Evolutionary conservation across 2,329 filamentous ascomycete genomes (phyloP).

Genomic region (Aspergillus fructus): DNA sequence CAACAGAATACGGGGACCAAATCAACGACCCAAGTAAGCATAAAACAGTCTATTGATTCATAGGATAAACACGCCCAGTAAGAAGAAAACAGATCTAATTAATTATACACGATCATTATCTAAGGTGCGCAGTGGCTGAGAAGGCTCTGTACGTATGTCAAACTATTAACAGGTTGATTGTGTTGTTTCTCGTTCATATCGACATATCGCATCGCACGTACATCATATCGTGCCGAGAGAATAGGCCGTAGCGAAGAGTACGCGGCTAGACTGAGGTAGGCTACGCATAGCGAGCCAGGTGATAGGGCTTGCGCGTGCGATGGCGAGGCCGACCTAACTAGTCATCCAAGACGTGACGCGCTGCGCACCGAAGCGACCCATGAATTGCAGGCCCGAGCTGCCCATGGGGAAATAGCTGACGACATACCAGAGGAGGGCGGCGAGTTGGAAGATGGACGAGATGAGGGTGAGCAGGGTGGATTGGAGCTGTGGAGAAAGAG

Average conservation of each 20-base stretch:
- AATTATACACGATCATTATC: not conserved
- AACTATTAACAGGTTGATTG: not conserved
- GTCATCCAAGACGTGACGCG: slow-evolving; percentile 87
- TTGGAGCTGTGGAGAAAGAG: slow-evolving; percentile 61
- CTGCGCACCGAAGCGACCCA: slow-evolving; percentile 79
- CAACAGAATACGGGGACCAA: not conserved
- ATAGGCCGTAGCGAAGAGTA: no score
- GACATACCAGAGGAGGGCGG: slow-evolving; percentile 85
- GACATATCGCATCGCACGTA: not conserved
- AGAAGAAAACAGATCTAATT: not conserved
- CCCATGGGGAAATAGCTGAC: slow-evolving; percentile 99
- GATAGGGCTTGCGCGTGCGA: not conserved
- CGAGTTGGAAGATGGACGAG: slow-evolving; percentile 78
- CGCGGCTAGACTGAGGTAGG: not conserved
- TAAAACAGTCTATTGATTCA: not conserved
- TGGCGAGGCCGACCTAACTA: slow-evolving; percentile 48
- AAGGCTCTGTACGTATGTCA: not conserved
- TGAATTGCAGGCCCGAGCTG: slow-evolving; percentile 79
- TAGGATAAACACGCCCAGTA: not conserved
- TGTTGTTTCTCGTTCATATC: not conserved
- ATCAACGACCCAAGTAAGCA: no score
- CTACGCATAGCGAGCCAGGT: not conserved
- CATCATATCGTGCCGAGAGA: not conserved
- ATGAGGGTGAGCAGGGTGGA: slow-evolving; percentile 82
- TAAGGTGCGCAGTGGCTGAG: not conserved